These are phyloP conservation scores for Serendipita sp. DNA, from an alignment of 768 basidiomycete species.

Conservation along the genomic window DNA sequence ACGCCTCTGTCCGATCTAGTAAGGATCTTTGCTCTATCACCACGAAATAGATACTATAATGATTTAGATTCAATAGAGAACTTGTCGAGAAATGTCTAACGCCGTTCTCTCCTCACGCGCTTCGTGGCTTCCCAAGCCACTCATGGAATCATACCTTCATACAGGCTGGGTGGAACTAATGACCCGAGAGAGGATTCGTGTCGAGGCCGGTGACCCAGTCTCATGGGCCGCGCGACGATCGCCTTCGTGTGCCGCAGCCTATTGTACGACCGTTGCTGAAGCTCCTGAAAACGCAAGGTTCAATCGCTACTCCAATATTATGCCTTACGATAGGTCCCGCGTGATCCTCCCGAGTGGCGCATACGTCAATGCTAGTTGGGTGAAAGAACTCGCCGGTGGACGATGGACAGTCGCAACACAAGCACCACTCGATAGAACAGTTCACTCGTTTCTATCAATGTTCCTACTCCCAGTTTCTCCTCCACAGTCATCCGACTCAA, in stretches of 20 bases:
- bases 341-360: conserved; percentile 36
- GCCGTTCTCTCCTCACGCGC: background rate
- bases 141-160: background rate
- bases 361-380: conserved; percentile 78
- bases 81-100: too few species aligned
- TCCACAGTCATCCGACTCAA: conserved; percentile 12
- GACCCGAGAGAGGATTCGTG: background rate
- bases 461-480: conserved; percentile 33
- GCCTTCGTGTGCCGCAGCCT: background rate
- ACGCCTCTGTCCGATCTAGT: background rate
- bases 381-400: conserved; percentile 51
- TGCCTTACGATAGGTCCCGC: conserved; percentile 70
- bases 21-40: too few species aligned
- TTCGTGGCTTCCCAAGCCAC: background rate
- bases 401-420: conserved; percentile 80
- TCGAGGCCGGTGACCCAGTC: background rate
- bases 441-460: conserved; percentile 60
- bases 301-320: conserved; percentile 60
- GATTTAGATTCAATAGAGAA: too few species aligned
- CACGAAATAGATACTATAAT: too few species aligned
- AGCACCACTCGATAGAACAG: conserved; percentile 53
- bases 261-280: background rate
- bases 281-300: conserved; percentile 24
- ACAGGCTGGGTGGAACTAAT: background rate
- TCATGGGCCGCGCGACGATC: background rate